phyloP scores from a whole-genome alignment of 306 rosid genomes.

The Casuarina equisetifolia region DNA sequence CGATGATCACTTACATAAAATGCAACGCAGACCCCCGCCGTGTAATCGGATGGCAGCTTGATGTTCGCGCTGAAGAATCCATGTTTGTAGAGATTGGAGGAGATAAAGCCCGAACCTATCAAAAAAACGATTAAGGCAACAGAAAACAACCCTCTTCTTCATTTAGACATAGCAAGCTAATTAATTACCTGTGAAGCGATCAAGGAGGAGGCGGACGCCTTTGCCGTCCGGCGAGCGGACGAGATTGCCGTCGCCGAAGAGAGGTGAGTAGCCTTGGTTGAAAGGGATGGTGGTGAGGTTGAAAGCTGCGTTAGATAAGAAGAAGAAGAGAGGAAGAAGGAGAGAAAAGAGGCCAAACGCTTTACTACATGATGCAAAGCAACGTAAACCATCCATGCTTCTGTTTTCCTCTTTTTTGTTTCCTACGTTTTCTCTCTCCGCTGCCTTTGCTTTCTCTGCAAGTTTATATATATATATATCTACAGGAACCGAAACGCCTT shows the following conservation, averaged over 20 bases:
- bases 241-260: slow-evolving; percentile 77
- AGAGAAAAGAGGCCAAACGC: slow-evolving; percentile 7
- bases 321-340: slow-evolving; percentile 16
- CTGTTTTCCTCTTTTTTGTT: neutral
- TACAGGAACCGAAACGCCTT: slow-evolving; percentile 2
- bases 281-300: slow-evolving; percentile 69
- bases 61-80: slow-evolving; percentile 94
- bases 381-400: slow-evolving; percentile 49
- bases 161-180: too few species aligned
- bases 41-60: slow-evolving; percentile 83
- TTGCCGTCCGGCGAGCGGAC: slow-evolving; percentile 77
- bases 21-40: slow-evolving; percentile 88
- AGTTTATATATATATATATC: slow-evolving; percentile 28
- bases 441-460: slow-evolving; percentile 29
- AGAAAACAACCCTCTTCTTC: too few species aligned
- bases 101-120: slow-evolving; percentile 89
- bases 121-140: neutral
- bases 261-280: slow-evolving; percentile 58
- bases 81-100: slow-evolving; percentile 73
- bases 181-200: slow-evolving; percentile 74
- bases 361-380: slow-evolving; percentile 19
- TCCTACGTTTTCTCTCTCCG: slow-evolving; percentile 17
- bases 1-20: slow-evolving; percentile 62
- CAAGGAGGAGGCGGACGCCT: slow-evolving; percentile 83
- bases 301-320: slow-evolving; percentile 46